A percentile compares a stretch with the other conserved stretches of the same genome.
Evolutionary conservation across 2,329 filamentous ascomycete genomes (phyloP).

Genomic region (Ceratocystis destructans): DNA sequence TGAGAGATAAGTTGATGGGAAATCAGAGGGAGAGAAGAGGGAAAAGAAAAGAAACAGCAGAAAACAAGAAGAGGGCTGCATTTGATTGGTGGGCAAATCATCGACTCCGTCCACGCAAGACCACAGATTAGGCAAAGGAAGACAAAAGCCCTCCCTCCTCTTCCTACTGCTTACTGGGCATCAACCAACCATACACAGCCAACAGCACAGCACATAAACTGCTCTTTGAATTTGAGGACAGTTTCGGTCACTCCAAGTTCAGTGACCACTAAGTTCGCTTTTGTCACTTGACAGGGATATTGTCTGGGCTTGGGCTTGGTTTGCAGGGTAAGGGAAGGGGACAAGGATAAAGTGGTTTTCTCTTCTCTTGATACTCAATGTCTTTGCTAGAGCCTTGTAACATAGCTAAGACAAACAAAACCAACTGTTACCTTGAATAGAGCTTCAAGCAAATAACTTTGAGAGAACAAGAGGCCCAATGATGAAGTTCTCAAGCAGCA

Average conservation of each 20-base stretch:
- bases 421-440: not conserved
- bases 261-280: not conserved
- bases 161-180: not conserved
- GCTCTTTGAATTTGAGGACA: not conserved
- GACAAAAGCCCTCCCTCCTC: not conserved
- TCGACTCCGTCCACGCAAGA: not conserved
- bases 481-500: not conserved
- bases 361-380: not conserved
- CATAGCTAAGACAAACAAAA: not conserved
- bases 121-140: not conserved
- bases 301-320: not conserved
- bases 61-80: not conserved
- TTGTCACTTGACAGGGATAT: not conserved
- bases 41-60: not conserved
- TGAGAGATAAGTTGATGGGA: not conserved
- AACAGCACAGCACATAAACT: not conserved
- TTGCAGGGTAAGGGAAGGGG: not conserved
- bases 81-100: conserved; percentile 4
- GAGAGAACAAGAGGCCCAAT: not conserved
- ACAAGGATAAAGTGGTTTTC: not conserved
- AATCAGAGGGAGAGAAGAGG: not conserved
- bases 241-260: not conserved
- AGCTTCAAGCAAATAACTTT: not conserved
- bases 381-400: not conserved
- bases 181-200: no score